A percentile compares a stretch with the other conserved stretches of the same genome.
Evolutionary conservation across 2,329 filamentous ascomycete species (phyloP).

Genomic region (Phialemoniopsis sp.): DNA sequence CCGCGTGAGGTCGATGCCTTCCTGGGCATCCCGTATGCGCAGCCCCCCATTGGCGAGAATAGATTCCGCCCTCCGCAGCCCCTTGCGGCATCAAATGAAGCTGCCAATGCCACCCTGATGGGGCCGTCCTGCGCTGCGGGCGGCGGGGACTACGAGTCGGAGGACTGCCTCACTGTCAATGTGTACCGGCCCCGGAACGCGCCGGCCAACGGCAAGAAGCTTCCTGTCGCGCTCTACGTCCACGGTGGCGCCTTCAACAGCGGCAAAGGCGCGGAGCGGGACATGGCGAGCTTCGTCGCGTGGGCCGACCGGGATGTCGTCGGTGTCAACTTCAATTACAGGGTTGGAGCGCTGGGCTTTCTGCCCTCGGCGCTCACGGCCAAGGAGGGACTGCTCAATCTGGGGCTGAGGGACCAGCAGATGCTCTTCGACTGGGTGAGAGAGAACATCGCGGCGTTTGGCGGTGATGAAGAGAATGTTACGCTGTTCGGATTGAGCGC

Average conservation of each 20-base stretch:
- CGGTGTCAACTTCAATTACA: slow-evolving; percentile 57
- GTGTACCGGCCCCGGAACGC: slow-evolving; percentile 36
- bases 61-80: slow-evolving; percentile 39
- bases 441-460: slow-evolving; percentile 55
- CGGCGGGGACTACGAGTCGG: slow-evolving; percentile 19
- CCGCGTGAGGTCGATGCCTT: slow-evolving; percentile 35
- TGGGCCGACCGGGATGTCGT: slow-evolving; percentile 50
- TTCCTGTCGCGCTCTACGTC: slow-evolving; percentile 55
- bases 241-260: slow-evolving; percentile 62
- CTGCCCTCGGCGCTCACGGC: slow-evolving; percentile 50
- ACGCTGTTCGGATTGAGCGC: slow-evolving; percentile 60
- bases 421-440: slow-evolving; percentile 56
- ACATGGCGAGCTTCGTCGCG: slow-evolving; percentile 58
- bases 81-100: slow-evolving; percentile 12
- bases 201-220: slow-evolving; percentile 17
- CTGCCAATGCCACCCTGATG: too few relatives aligned
- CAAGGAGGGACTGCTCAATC: slow-evolving; percentile 54
- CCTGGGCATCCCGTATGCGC: slow-evolving; percentile 45
- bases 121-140: too few relatives aligned
- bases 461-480: slow-evolving; percentile 53
- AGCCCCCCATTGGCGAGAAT: slow-evolving; percentile 31
- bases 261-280: slow-evolving; percentile 46
- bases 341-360: slow-evolving; percentile 67
- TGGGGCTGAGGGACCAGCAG: slow-evolving; percentile 61
- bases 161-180: slow-evolving; percentile 51